Evolutionary conservation across 2,329 filamentous ascomycete genomes (phyloP).

Genomic region (Pyrenophora tritici-repentis): DNA sequence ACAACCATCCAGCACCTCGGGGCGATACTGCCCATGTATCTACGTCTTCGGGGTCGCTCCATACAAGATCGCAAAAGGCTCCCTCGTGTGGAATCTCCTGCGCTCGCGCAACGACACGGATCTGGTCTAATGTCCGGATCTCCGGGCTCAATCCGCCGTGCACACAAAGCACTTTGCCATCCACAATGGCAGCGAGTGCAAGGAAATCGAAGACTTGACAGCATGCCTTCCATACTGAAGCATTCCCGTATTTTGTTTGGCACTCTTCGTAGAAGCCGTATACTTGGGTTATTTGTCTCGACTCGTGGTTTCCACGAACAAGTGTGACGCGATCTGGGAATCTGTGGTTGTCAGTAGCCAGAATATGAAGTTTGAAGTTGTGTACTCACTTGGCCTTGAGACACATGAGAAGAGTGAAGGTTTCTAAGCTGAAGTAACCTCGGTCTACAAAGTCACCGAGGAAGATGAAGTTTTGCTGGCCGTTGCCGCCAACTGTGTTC

Average conservation of each 20-base stretch:
- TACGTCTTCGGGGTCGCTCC: conserved; percentile 79
- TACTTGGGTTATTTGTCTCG: conserved; percentile 97
- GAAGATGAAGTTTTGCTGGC: conserved; percentile 73
- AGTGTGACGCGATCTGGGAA: conserved; percentile 75
- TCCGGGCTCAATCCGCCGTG: conserved; percentile 98
- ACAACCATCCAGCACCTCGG: conserved; percentile 70
- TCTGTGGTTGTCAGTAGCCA: conserved; percentile 46
- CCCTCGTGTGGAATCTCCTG: conserved; percentile 98
- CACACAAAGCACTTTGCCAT: conserved; percentile 99
- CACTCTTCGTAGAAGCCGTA: conserved; percentile 99
- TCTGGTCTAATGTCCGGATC: conserved; percentile 91
- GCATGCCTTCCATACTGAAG: conserved; percentile 99
- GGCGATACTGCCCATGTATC: conserved; percentile 73
- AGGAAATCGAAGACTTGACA: conserved; percentile 99
- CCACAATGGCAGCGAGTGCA: conserved; percentile 93
- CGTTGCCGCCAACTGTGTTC: conserved; percentile 54
- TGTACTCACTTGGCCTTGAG: conserved; percentile 68
- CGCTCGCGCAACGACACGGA: conserved; percentile 71
- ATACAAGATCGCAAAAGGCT: conserved; percentile 96
- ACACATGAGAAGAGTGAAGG: conserved; percentile 73
- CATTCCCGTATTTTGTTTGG: conserved; percentile 97
- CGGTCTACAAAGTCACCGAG: conserved; percentile 73
- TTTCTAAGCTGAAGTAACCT: conserved; percentile 75
- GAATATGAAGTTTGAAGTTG: neutral
- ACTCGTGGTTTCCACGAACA: conserved; percentile 89